Evolutionary conservation across 2,329 filamentous ascomycete species (phyloP).

Genomic region (Colletotrichum eremochloae): DNA sequence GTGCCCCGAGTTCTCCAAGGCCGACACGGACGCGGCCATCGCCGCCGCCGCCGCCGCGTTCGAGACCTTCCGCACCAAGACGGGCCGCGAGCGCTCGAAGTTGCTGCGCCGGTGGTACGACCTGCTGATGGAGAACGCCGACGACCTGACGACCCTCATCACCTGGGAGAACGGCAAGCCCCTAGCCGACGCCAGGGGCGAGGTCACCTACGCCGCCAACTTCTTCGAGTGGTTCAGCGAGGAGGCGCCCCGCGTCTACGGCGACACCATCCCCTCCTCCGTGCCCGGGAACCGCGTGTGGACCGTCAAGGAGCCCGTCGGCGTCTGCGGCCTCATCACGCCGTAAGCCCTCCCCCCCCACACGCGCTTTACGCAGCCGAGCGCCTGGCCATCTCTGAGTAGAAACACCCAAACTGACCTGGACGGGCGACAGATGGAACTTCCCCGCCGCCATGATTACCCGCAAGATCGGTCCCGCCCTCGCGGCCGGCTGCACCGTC

Average conservation of each 20-base stretch:
- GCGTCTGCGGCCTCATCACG: constrained; percentile 85
- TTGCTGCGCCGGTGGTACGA: constrained; percentile 86
- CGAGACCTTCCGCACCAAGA: constrained; percentile 76
- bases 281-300: constrained; percentile 80
- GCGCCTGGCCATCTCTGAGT: too few species aligned
- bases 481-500: constrained; percentile 96
- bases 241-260: constrained; percentile 80
- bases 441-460: constrained; percentile 85
- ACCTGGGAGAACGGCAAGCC: constrained; percentile 95
- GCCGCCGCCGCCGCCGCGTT: constrained; percentile 84
- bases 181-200: constrained; percentile 78
- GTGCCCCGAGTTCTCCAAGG: constrained; percentile 84
- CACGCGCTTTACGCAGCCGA: too few species aligned
- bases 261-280: constrained; percentile 79
- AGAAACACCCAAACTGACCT: background rate
- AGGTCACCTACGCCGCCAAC: constrained; percentile 78
- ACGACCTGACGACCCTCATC: constrained; percentile 85
- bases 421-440: constrained; percentile 73
- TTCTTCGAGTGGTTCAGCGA: constrained; percentile 88
- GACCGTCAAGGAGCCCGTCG: constrained; percentile 86
- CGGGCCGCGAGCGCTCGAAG: constrained; percentile 80
- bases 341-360: constrained; percentile 59
- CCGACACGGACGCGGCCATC: constrained; percentile 87
- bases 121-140: constrained; percentile 80
- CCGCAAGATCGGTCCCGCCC: constrained; percentile 77